phyloP scores from a whole-genome alignment of 2,329 filamentous ascomycete species.

The Phaeosphaeria sp. region DNA sequence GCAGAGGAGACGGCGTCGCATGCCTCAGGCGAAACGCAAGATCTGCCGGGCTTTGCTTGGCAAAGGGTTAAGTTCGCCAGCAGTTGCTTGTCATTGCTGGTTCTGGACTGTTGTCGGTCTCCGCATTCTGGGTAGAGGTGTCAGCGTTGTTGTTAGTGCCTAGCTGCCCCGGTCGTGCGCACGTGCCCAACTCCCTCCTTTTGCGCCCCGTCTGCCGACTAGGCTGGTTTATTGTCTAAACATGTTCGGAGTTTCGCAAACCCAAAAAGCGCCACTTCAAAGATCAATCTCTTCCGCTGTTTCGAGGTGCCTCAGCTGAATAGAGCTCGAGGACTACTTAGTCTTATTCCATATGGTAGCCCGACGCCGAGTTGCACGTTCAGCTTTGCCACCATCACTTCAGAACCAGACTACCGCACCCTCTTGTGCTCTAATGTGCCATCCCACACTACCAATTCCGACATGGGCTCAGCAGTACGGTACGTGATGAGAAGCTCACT shows the following conservation, averaged over 20 bases:
- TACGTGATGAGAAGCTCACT: neutral
- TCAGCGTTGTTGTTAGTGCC: neutral
- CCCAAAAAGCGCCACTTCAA: neutral
- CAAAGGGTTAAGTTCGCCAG: neutral
- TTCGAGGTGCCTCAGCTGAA: no score
- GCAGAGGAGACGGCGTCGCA: constrained; percentile 12
- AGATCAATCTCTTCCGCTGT: no score
- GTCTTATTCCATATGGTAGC: no score
- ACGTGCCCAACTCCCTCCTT: neutral
- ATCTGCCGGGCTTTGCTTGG: neutral
- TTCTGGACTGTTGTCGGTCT: neutral
- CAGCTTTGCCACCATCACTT: no score
- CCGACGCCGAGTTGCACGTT: no score
- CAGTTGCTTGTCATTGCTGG: neutral
- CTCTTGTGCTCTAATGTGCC: no score
- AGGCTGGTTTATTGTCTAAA: neutral
- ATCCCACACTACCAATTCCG: no score
- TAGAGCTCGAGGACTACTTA: no score
- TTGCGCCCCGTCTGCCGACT: neutral
- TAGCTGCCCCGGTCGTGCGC: neutral
- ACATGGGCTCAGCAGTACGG: neutral
- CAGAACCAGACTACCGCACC: no score
- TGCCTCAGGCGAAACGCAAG: constrained; percentile 17
- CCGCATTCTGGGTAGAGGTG: neutral
- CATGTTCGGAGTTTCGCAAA: neutral